Evolutionary conservation across 1,139 yeast species (phyloP).

Genomic region (Scheffersomyces cryptocercus): DNA sequence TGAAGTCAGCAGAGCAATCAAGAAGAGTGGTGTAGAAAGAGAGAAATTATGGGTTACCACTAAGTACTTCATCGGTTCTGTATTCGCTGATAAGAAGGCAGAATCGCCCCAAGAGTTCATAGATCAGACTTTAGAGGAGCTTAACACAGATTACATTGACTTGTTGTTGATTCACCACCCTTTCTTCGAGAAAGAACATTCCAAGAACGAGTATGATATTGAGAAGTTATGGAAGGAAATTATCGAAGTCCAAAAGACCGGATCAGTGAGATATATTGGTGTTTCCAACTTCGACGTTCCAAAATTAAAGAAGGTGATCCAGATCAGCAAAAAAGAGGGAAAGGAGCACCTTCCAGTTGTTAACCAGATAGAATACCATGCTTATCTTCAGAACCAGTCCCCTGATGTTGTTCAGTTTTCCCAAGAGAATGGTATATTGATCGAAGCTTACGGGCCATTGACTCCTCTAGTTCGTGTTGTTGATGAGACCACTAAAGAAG

Average conservation of each 20-base stretch:
- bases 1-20: conserved; percentile 21
- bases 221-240: conserved; percentile 17
- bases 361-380: conserved; percentile 70
- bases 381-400: conserved; percentile 70
- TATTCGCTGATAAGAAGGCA: conserved; percentile 7
- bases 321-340: conserved; percentile 26
- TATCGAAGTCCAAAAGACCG: conserved; percentile 16
- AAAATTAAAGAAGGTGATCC: conserved; percentile 47
- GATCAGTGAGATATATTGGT: conserved; percentile 38
- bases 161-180: conserved; percentile 20
- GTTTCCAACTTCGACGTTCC: conserved; percentile 59
- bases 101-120: conserved; percentile 9
- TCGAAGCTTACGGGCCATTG: conserved; percentile 74
- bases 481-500: conserved; percentile 32
- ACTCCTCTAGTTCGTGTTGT: conserved; percentile 42
- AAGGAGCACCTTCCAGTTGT: conserved; percentile 51
- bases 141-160: conserved; percentile 17
- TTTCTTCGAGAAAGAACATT: conserved; percentile 9
- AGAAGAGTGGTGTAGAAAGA: conserved; percentile 13
- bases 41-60: conserved; percentile 25
- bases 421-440: conserved; percentile 49
- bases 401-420: conserved; percentile 63
- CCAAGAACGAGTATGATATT: conserved; percentile 9
- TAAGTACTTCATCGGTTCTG: conserved; percentile 16
- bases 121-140: conserved; percentile 16